Base-by-base conservation (phyloP, 495 filamentous ascomycete species). In the Penicillium taxi region DNA sequence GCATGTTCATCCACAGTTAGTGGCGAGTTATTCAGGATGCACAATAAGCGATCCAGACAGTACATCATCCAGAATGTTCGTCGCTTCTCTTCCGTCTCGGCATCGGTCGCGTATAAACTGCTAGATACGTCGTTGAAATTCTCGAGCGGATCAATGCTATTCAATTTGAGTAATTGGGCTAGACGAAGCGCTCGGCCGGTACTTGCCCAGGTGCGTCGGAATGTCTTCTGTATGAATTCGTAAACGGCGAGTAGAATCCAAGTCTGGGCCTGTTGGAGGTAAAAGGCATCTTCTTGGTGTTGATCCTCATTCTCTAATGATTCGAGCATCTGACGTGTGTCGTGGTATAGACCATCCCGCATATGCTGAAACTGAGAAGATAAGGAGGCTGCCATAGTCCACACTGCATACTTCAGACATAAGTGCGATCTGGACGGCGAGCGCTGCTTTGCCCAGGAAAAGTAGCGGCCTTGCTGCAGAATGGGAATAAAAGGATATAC, bases 11-110 rank as follows among this genome's bases (percentile, higher is more conserved):
- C 54, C 15, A 74, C 41, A 7, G 69, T 71, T 38, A 71, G 42
- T 1, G 67, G 70, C 19, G 47, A 56, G 5, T 55, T 56, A 23
- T 59, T 59, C 14, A 53, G 57, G 19, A 72, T 48, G 30, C 61
- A 64, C 29, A 69, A 48, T 24, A 74, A 62, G 2, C 63, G 59
- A 41, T 76, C 71, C 1, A 76, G 57, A 12, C 52, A 62, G 30
- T 66, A 76, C 0, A 70, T 68, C 27, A 74, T 55, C 72, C 72
- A 76, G 43, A 76, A 74, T 0, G 60, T 59, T 24, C 71, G 53
- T 25, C 71, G 50, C 43, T 59, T 61, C 36, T 73, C 63, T 35
- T 76, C 72, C 5, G 41, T 27, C 15, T 50, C 26, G 26, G 15
- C 15, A n/a, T 14, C 26, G 15, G n/a, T 28, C 26, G 3, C 26